Percentiles rank a stretch among this genome's conserved stretches.
Conservation (phyloP, 192 early-diverging fungal genomes). For the Coemansia guatemalensis region DNA sequence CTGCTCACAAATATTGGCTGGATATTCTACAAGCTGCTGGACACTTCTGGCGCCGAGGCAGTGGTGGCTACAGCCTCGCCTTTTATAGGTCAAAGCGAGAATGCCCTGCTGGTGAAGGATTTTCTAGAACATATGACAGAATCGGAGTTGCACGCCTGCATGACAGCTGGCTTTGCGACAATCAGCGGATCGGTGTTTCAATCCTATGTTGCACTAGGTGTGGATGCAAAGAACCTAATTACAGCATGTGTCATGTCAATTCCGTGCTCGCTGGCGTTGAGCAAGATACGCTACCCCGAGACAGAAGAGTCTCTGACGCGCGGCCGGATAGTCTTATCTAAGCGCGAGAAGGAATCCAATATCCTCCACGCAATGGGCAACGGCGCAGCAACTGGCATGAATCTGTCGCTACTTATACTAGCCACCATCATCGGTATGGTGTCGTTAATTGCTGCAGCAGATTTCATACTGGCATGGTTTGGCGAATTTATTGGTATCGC, state of each 20-base stretch:
- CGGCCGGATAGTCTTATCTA: constrained; percentile 58
- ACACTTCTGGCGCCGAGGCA: constrained; percentile 79
- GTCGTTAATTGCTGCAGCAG: constrained; percentile 65
- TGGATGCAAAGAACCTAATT: constrained; percentile 63
- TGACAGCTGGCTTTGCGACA: constrained; percentile 87
- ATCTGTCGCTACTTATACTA: constrained; percentile 70
- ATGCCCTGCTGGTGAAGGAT: constrained; percentile 77
- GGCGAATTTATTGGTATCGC: constrained; percentile 62
- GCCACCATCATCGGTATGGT: constrained; percentile 76
- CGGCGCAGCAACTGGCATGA: constrained; percentile 79
- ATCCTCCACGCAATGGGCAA: constrained; percentile 79
- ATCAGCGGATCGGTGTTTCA: constrained; percentile 83
- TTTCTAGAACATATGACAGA: constrained; percentile 82
- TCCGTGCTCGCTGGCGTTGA: constrained; percentile 77
- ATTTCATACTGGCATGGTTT: constrained; percentile 70
- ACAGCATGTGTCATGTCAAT: constrained; percentile 89
- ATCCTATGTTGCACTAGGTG: constrained; percentile 72
- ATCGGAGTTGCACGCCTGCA: constrained; percentile 81
- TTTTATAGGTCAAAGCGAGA: constrained; percentile 85
- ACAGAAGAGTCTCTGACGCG: constrained; percentile 69
- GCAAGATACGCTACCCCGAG: constrained; percentile 85
- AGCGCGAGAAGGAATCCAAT: constrained; percentile 66
- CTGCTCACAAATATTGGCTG: constrained; percentile 64
- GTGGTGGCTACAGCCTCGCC: constrained; percentile 84
- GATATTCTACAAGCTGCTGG: constrained; percentile 68